These are phyloP conservation scores for Sclerotinia spermophila DNA, from an alignment of 2,329 filamentous ascomycete genomes.

Conservation along the genomic window DNA sequence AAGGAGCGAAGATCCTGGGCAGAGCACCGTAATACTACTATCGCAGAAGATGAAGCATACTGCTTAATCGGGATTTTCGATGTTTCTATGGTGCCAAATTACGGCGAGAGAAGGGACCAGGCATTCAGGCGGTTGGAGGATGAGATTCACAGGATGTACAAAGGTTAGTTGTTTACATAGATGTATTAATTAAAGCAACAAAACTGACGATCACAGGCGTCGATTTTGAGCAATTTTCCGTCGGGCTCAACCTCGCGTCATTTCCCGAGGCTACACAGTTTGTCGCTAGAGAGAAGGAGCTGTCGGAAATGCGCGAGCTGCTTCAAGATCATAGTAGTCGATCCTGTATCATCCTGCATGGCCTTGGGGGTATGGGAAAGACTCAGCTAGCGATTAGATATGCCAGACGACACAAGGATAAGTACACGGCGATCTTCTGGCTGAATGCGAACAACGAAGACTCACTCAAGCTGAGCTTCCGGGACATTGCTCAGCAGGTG, in stretches of 20 bases:
- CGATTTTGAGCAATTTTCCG: not conserved
- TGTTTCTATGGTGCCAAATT: not conserved
- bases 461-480: slow-evolving; percentile 40
- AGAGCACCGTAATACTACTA: not conserved
- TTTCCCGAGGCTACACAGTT: not conserved
- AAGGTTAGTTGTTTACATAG: not conserved
- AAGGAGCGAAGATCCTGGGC: not conserved
- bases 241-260: not conserved
- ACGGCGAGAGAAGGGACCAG: not conserved
- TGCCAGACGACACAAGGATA: slow-evolving; percentile 35
- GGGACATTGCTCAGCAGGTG: slow-evolving; percentile 34
- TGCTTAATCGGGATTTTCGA: not conserved
- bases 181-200: not conserved
- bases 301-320: not conserved
- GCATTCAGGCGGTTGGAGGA: not conserved
- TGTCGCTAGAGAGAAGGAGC: not conserved
- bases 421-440: slow-evolving; percentile 44
- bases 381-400: slow-evolving; percentile 42
- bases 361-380: slow-evolving; percentile 44
- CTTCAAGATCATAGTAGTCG: not conserved
- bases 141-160: not conserved
- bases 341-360: not conserved
- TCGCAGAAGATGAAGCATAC: not conserved
- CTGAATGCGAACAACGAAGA: slow-evolving; percentile 41
- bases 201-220: not conserved